These are phyloP conservation scores for Aspergillus vadensis DNA, from an alignment of 2,329 filamentous ascomycete genomes.

Conservation along the genomic window DNA sequence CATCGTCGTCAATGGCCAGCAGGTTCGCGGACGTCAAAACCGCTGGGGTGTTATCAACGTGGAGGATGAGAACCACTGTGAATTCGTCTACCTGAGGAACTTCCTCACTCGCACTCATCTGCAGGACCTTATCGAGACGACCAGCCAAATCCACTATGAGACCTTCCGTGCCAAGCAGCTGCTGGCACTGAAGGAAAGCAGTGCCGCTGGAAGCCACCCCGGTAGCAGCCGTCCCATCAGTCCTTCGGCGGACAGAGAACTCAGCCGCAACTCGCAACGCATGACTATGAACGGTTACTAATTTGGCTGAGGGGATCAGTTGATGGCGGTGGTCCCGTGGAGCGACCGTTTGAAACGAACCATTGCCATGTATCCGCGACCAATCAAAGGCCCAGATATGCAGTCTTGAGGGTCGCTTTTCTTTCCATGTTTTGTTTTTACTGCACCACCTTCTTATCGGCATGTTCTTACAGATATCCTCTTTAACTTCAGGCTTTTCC, in stretches of 20 bases:
- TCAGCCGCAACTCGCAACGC: constrained; percentile 95
- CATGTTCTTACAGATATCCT: constrained; percentile 44
- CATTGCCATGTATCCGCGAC: constrained; percentile 20
- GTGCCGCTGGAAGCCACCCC: constrained; percentile 72
- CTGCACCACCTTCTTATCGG: constrained; percentile 35
- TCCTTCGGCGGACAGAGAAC: constrained; percentile 87
- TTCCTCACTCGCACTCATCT: constrained; percentile 98
- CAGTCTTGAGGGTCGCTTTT: constrained; percentile 19
- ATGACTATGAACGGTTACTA: constrained; percentile 99
- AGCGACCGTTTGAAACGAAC: constrained; percentile 22
- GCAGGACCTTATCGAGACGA: constrained; percentile 98
- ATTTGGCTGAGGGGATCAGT: constrained; percentile 17
- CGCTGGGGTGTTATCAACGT: constrained; percentile 99
- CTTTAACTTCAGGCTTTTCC: constrained; percentile 33
- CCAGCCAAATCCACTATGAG: constrained; percentile 99
- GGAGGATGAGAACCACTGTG: constrained; percentile 98
- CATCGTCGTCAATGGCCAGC: constrained; percentile 95
- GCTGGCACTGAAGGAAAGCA: constrained; percentile 96
- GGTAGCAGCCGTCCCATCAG: constrained; percentile 86
- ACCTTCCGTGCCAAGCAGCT: constrained; percentile 99
- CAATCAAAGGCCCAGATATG: constrained; percentile 13
- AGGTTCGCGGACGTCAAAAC: constrained; percentile 97
- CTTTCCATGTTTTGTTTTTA: constrained; percentile 19
- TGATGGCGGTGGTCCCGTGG: constrained; percentile 21
- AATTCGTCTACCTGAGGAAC: constrained; percentile 97